Evolutionary conservation across 2,329 filamentous ascomycete genomes (phyloP), one percentile per base, ranked within the genome.

Genomic region (Zarea fungicola): DNA sequence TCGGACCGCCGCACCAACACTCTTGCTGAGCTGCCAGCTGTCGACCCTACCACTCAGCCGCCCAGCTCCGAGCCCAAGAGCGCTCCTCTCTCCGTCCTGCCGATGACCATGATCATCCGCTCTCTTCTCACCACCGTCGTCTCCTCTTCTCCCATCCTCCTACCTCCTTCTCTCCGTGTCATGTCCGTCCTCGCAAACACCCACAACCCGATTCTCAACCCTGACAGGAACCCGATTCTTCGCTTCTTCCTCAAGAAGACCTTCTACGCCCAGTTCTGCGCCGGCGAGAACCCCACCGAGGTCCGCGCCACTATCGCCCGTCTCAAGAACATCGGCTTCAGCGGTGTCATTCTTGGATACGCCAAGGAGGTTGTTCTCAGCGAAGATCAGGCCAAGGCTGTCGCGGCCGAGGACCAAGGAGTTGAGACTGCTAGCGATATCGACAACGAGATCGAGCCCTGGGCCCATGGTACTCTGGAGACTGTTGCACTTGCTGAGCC

Each of bases 261-360:
- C 0, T 90, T 96, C 59, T 96, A 96, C 64, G 82, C 83, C 21
- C 91, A 96, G 60, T 96, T 95, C 67, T 96, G 91, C 65, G 89
- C 88, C 0, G 91, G 91, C 23, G 86, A 90, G 67, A 85, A 80
- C 42, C 73, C 77, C 0, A 59, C 64, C 2, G 87, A 96, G 65
- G 85, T 95, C 2, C 71, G 74, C 35, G 67, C 64, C 25, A 90
- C 85, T 0, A 79, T 89, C 25, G 62, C 74, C 2, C 71, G 75
- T 2, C 73, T 95, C 9, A 87, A 89, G 65, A 65, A 73, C 26
- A 81, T 92, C 37, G 91, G 91, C 2, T 95, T 89, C 62, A 80
- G 79, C 21, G 91, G 90, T 11, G 87, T 95, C 6, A 89, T 96
- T 48, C 74, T 96, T 40, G 84, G 87, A 43, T 95, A 95, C 60